Base-by-base conservation (phyloP, 78 protist species). In the Dictyostelium capitatum region DNA sequence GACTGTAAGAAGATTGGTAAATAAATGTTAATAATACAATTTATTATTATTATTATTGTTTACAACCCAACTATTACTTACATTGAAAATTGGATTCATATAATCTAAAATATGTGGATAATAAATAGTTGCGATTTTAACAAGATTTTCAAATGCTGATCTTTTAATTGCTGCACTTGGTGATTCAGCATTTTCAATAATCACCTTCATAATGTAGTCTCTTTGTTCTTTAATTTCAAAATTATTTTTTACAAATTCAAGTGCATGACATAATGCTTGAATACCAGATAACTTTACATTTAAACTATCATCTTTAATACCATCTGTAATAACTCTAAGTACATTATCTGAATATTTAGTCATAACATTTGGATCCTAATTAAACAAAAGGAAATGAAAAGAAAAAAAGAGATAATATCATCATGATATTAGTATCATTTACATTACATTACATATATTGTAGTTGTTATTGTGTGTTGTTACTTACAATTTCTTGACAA, bases 401-500 rank as follows among this genome's bases (percentile, higher is more conserved):
- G 56, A 41, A 43, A 48, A 56, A 72, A 72, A 23, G 62, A 50
- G 12, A 64, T 23, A 65, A 65, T 12, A 74, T 7, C 23, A 37
- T 37, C 43, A 37, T 37, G 43, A 37, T 37, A 37, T 37, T 37
- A 37, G 43, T 37, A 37, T n/a, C n/a, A n/a, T n/a, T n/a, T n/a
- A n/a, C n/a, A n/a, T n/a, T n/a, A n/a, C n/a, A n/a, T n/a, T n/a
- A n/a, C n/a, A n/a, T n/a, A n/a, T n/a, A n/a, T n/a, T n/a, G n/a
- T n/a, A n/a, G n/a, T n/a, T n/a, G n/a, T n/a, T n/a, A n/a, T n/a
- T n/a, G n/a, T n/a, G n/a, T n/a, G 20, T 56, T 30, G n/a, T 4
- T 37, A 72, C 91, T 53, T 79, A 80, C 97, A 50, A 82, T 78
- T 15, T 96, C 98, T 89, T 96, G 97, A 67, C 97, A 96, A 54